These are phyloP conservation scores for Diplodia intermedia DNA, from an alignment of 2,329 filamentous ascomycete genomes.

Conservation along the genomic window DNA sequence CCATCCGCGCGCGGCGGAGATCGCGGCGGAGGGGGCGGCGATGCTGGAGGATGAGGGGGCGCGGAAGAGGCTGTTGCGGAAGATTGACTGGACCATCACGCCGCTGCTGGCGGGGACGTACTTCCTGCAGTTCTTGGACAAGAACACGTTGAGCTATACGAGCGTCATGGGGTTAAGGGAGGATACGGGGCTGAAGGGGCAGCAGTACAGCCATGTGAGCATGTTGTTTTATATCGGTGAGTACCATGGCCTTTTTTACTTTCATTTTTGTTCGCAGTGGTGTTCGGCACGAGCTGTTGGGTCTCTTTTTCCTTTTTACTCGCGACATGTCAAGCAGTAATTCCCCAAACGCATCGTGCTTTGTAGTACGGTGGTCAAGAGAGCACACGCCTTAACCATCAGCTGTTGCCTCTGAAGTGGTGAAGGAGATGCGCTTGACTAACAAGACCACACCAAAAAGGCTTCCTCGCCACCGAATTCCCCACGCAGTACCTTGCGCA, in stretches of 20 bases:
- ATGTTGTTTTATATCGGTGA: slow-evolving; percentile 36
- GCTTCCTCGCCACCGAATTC: slow-evolving; percentile 63
- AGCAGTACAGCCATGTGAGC: slow-evolving; percentile 35
- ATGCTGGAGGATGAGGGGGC: slow-evolving; percentile 40
- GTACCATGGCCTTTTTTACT: neutral
- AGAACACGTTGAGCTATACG: slow-evolving; percentile 66
- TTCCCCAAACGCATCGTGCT: too few species aligned
- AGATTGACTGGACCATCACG: slow-evolving; percentile 32
- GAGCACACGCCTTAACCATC: too few species aligned
- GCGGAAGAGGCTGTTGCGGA: slow-evolving; percentile 25
- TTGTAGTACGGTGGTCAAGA: too few species aligned
- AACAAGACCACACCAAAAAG: slow-evolving; percentile 4
- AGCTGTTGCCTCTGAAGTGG: neutral
- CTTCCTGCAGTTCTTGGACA: slow-evolving; percentile 69
- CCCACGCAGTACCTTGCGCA: slow-evolving; percentile 71
- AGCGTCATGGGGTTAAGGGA: slow-evolving; percentile 69
- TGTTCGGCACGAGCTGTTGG: neutral
- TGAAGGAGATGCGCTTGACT: neutral
- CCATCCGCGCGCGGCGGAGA: slow-evolving; percentile 39
- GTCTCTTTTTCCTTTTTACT: neutral
- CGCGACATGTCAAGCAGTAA: too few species aligned
- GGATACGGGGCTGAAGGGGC: slow-evolving; percentile 50
- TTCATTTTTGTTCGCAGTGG: neutral
- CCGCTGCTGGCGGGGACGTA: slow-evolving; percentile 62
- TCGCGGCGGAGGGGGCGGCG: slow-evolving; percentile 41